Base-by-base conservation (phyloP, 2,329 filamentous ascomycete species). In the Fusarium pseudonygamai region DNA sequence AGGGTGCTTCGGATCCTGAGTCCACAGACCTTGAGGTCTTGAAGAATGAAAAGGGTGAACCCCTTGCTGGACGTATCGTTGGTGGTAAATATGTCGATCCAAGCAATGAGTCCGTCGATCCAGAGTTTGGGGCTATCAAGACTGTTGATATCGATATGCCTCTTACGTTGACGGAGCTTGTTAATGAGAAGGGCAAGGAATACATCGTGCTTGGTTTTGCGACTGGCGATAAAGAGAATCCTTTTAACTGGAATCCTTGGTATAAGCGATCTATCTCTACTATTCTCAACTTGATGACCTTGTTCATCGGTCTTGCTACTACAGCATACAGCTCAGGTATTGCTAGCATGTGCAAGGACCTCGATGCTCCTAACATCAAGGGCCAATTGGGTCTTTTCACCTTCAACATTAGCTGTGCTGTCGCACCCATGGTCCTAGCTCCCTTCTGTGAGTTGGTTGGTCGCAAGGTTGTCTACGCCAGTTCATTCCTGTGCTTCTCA, bases 231-330 rank as follows among this genome's bases (percentile, higher is more conserved):
- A 72, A 74, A 36, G 74, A 76, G 39, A 76, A 76, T 26, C 74
- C 74, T 0, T 76, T 76, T 37, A 76, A 76, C 46, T 76, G 74
- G 74, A 76, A 76, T 61, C 71, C 65, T 1, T 76, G 74, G 74
- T 74, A 75, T 32, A 76, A 76, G 45, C 63, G 74, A 43, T 69
- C 69, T 2, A 71, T 76, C 39, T 76, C 74, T 4, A 76, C 74
- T 11, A 76, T 76, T 14, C 59, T 76, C 14, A 76, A 76, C 42
- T 20, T 76, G 18, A 76, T 76, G 74, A 75, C 73, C 8, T 37
- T 75, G 36, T 75, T 75, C 26, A 75, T 75, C 16, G 73, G 73
- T 60, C 72, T 75, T 20, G 73, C 73, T 7, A 75, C 73, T 0
- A 75, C 73, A 2, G 73, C 73, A 4, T 75, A 75, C 42, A 75